Percentiles rank a stretch among this genome's conserved stretches.
Conservation (phyloP, 352 stramenopile genomes). For the Lagenidium giganteum region DNA sequence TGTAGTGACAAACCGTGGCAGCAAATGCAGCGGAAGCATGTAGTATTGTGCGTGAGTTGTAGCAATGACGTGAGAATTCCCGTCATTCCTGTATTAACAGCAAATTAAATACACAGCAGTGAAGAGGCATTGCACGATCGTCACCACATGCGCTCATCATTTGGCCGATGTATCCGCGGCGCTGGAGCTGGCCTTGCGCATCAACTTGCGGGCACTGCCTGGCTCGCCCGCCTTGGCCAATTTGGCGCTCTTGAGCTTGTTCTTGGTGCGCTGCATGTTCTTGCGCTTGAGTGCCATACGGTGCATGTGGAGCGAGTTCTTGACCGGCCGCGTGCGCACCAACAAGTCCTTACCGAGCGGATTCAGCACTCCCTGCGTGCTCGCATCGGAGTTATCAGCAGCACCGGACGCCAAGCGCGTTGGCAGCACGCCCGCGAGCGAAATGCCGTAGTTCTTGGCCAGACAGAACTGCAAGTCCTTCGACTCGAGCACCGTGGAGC, state of each 20-base stretch:
- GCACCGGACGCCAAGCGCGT: conserved; percentile 4
- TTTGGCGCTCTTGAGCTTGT: conserved; percentile 39
- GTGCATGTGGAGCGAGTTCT: conserved; percentile 83
- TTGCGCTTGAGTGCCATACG: conserved; percentile 75
- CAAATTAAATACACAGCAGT: too few species aligned
- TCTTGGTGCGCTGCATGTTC: conserved; percentile 45
- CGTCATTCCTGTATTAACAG: too few species aligned
- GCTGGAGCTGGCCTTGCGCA: conserved; percentile 48
- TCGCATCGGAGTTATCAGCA: not conserved
- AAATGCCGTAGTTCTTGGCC: conserved; percentile 85
- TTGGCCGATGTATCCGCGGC: conserved; percentile 26
- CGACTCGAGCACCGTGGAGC: conserved; percentile 62
- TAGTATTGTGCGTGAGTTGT: too few species aligned
- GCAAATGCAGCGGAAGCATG: too few species aligned
- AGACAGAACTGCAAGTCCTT: conserved; percentile 79
- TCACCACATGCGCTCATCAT: too few species aligned
- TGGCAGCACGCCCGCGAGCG: conserved; percentile 53
- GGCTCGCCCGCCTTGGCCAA: conserved; percentile 28
- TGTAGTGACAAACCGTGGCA: too few species aligned
- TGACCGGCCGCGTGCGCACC: conserved; percentile 45
- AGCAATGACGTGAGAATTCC: too few species aligned
- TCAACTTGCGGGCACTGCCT: conserved; percentile 24
- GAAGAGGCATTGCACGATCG: too few species aligned
- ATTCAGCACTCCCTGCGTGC: conserved; percentile 17
- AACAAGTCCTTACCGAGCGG: conserved; percentile 52